Evolutionary conservation across 805 yeast genomes (phyloP).

Genomic region (Candida incommunis): DNA sequence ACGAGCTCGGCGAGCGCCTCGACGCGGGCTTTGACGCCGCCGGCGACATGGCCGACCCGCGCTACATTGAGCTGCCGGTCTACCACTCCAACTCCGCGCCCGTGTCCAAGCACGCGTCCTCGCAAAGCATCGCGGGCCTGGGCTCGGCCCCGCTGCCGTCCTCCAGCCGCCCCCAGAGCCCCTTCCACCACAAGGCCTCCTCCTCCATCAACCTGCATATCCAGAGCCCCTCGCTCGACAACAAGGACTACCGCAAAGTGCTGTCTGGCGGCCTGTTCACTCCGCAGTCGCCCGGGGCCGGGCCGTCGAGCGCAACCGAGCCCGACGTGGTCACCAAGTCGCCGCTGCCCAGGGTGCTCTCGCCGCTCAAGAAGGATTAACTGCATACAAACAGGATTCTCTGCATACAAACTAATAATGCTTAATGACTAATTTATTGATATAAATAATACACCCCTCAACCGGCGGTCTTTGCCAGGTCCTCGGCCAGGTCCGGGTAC

Average conservation of each 20-base stretch:
- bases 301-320: not conserved
- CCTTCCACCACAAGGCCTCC: not conserved
- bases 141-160: not conserved
- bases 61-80: not conserved
- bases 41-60: not conserved
- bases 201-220: not conserved
- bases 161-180: not conserved
- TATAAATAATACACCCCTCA: not conserved
- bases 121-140: not conserved
- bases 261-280: not conserved
- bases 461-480: slow-evolving; percentile 22
- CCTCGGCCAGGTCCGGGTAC: slow-evolving; percentile 58
- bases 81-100: not conserved
- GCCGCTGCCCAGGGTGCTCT: not conserved
- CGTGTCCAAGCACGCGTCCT: not conserved
- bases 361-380: not conserved
- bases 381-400: not conserved
- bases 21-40: not conserved
- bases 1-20: not conserved
- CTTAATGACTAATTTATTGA: slow-evolving; percentile 1
- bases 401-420: not conserved
- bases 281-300: not conserved
- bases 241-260: slow-evolving; percentile 1
- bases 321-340: not conserved
- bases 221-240: not conserved